Evolutionary conservation across 208 protist genomes (phyloP).

Genomic region (Borovskyia barvae): DNA sequence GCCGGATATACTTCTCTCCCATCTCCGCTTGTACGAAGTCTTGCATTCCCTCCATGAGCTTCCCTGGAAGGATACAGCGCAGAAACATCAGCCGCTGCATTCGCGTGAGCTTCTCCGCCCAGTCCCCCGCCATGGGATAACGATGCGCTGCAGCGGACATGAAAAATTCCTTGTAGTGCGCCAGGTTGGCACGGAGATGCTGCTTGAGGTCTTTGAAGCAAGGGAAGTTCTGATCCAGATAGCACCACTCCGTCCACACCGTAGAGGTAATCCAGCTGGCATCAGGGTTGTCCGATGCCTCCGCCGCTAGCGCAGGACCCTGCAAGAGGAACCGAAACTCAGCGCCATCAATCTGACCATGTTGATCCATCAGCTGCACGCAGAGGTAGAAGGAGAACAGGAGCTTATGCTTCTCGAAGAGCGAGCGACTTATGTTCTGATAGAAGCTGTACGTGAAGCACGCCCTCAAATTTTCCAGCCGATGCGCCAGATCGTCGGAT

Average conservation of each 20-base stretch:
- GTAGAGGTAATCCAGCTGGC: conserved; percentile 93
- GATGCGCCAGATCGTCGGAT: conserved; percentile 78
- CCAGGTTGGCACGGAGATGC: conserved; percentile 73
- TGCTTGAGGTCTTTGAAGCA: conserved; percentile 86
- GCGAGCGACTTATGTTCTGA: conserved; percentile 94
- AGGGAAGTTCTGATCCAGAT: conserved; percentile 78
- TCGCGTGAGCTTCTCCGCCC: conserved; percentile 67
- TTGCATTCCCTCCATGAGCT: conserved; percentile 95
- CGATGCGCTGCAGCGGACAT: conserved; percentile 89
- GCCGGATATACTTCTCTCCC: conserved; percentile 94
- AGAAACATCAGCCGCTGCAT: conserved; percentile 97
- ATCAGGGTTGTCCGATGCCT: conserved; percentile 80
- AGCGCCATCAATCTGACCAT: conserved; percentile 57
- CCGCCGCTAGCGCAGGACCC: conserved; percentile 75
- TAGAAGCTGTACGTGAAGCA: conserved; percentile 97
- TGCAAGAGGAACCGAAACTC: conserved; percentile 94
- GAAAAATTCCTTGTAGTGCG: conserved; percentile 89
- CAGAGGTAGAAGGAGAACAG: conserved; percentile 95
- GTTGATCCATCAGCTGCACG: conserved; percentile 83
- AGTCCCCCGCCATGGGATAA: conserved; percentile 77
- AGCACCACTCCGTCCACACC: conserved; percentile 92
- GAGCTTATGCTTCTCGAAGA: conserved; percentile 96
- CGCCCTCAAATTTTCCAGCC: conserved; percentile 87
- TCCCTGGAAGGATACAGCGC: conserved; percentile 96
- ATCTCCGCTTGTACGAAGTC: conserved; percentile 92